Evolutionary conservation across 129 eudicot genomes (phyloP).

Genomic region (Dittrichia graveolens): DNA sequence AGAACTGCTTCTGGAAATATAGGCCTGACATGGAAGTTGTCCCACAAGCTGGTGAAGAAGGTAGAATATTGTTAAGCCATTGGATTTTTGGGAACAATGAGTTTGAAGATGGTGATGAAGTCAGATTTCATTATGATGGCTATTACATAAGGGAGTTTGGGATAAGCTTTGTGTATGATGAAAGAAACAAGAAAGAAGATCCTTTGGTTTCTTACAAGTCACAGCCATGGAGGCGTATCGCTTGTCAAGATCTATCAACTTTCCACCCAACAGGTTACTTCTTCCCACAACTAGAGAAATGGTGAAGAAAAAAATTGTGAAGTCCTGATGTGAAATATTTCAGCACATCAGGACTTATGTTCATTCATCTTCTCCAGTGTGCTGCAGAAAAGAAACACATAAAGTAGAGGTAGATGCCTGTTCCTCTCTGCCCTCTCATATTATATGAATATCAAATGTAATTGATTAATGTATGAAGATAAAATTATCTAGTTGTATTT

Average conservation of each 20-base stretch:
- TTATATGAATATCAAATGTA: too few relatives aligned
- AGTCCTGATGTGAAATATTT: too few relatives aligned
- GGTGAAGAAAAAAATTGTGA: too few relatives aligned
- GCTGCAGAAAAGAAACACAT: too few relatives aligned
- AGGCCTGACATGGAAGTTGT: not conserved
- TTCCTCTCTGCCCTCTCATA: too few relatives aligned
- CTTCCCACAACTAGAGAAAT: too few relatives aligned
- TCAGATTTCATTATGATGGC: not conserved
- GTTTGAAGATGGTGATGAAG: conserved; percentile 28
- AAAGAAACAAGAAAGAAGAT: not conserved
- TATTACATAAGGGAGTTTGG: conserved; percentile 2
- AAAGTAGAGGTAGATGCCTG: too few relatives aligned
- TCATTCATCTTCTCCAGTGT: too few relatives aligned
- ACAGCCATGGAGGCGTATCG: not conserved
- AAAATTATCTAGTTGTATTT: too few relatives aligned
- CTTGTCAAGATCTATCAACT: not conserved
- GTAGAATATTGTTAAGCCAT: conserved; percentile 4
- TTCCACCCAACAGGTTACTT: too few relatives aligned
- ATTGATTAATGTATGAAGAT: too few relatives aligned
- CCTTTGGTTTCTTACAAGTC: not conserved
- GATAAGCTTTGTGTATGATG: not conserved
- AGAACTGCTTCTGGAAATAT: conserved; percentile 8
- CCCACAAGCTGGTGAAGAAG: not conserved
- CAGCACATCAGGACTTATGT: too few relatives aligned
- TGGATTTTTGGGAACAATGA: conserved; percentile 27